Base-by-base conservation (phyloP, 2,329 filamentous ascomycete genomes). In the Hymenoscyphus fructigenus region DNA sequence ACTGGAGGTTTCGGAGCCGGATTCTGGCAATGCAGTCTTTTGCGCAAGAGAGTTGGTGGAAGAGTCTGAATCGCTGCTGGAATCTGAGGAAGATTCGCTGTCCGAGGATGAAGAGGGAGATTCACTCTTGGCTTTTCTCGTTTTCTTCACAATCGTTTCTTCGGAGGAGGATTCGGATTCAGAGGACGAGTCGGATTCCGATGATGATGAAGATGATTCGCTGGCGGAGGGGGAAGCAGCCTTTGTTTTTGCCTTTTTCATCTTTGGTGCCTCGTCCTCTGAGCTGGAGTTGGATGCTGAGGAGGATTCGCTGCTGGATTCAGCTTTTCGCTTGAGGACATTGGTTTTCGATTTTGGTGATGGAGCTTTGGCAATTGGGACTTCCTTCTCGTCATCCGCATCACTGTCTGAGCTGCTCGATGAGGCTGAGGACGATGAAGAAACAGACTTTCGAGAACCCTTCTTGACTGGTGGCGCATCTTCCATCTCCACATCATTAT, bases 321-420 rank as follows among this genome's bases (percentile, higher is more conserved):
- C 76, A 7, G 84, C 84, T 78, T 86, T 85, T 44, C 85, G 81
- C 73, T 89, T 89, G 65, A 84, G 73, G 1, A 78, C 78, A 34
- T 83, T 83, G 60, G 71, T 67, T 56, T 75, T 77, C 36, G 66
- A 67, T 63, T 73, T 75, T 53, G 70, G 67, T 20, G 68, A 68
- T 57, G 68, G 38, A 53, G 65, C 57, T 66, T 76, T 76, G 15
- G 63, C 64, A 29, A 67, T 63, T 47, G 73, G 66, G 5, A 67
- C 65, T 63, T 83, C 80, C 41, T 80, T 77, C 69, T 84, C 81
- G 64, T 82, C 81, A 65, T 83, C 81, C 7, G 81, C 78, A 68
- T 84, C 82, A 67, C 81, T 83, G 64, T 83, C 81, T 23, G 81
- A 79, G 55, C 75, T 77, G 50, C 77, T 78, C 2, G 76, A 76